A percentile compares a stretch with the other conserved stretches of the same genome.
These are phyloP conservation scores for Teunomyces stri DNA, from an alignment of 805 yeast species.

Conservation along the genomic window DNA sequence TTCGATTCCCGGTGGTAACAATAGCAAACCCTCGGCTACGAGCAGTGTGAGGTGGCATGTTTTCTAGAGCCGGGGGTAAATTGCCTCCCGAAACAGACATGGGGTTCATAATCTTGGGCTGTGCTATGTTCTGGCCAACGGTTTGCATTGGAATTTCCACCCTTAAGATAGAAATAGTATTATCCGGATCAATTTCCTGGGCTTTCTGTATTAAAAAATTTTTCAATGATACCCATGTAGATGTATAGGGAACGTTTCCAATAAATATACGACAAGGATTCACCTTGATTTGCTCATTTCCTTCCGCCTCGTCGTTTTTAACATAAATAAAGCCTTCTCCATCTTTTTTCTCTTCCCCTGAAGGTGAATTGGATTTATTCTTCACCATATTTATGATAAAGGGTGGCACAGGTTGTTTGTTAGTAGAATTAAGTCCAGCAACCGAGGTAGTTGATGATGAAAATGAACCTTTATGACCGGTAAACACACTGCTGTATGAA, in stretches of 20 bases:
- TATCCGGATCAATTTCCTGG: conserved; percentile 25
- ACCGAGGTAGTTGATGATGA: conserved; percentile 7
- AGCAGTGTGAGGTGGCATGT: background rate
- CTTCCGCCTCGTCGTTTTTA: conserved; percentile 17
- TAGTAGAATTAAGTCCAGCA: conserved; percentile 2
- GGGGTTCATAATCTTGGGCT: background rate
- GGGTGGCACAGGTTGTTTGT: conserved; percentile 21
- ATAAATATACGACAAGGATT: conserved; percentile 47
- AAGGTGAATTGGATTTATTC: conserved; percentile 5
- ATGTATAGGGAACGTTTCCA: conserved; percentile 54
- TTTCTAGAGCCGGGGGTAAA: background rate
- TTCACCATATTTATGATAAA: conserved; percentile 26
- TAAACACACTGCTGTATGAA: conserved; percentile 11
- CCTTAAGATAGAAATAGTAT: conserved; percentile 25
- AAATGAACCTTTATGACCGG: conserved; percentile 7
- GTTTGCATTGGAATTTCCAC: conserved; percentile 43
- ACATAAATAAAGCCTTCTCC: conserved; percentile 15
- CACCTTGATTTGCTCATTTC: conserved; percentile 21
- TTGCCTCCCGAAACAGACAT: background rate
- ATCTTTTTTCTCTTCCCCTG: conserved; percentile 2
- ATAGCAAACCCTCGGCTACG: conserved; percentile 61
- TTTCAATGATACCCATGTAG: conserved; percentile 36
- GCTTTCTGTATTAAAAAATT: conserved; percentile 24
- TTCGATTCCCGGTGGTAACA: conserved; percentile 48
- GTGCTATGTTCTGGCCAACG: background rate